These are phyloP conservation scores for Cyclanthera cordifolia DNA, from an alignment of 306 rosid genomes.

Conservation along the genomic window DNA sequence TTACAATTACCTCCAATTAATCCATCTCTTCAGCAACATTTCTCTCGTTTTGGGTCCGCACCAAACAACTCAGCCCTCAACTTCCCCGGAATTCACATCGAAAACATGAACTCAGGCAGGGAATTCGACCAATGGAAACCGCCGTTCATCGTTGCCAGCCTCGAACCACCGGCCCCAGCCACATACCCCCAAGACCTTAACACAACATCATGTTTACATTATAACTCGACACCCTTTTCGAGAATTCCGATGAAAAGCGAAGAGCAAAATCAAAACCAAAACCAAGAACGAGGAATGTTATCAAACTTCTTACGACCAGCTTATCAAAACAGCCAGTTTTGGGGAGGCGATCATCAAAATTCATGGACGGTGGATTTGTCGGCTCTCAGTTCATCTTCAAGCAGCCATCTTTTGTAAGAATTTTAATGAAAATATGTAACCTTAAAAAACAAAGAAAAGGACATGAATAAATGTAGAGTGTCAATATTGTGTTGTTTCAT, in stretches of 20 bases:
- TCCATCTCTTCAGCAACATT: slow-evolving; percentile 36
- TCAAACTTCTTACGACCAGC: not conserved
- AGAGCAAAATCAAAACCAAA: too few species aligned
- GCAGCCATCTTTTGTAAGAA: slow-evolving; percentile 15
- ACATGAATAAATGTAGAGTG: slow-evolving; percentile 1
- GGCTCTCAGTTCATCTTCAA: slow-evolving; percentile 14
- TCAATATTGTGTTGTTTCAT: slow-evolving; percentile 1
- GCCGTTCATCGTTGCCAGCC: slow-evolving; percentile 6
- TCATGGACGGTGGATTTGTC: slow-evolving; percentile 16
- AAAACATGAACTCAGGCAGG: not conserved
- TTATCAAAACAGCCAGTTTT: slow-evolving; percentile 2
- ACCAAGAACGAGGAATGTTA: not conserved
- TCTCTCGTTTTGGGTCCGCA: slow-evolving; percentile 33
- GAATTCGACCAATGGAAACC: not conserved
- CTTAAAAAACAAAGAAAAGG: not conserved
- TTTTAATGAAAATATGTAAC: not conserved
- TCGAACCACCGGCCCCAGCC: not conserved
- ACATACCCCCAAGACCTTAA: not conserved
- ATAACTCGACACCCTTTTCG: not conserved
- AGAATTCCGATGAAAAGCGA: slow-evolving; percentile 3
- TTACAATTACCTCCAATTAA: slow-evolving; percentile 39
- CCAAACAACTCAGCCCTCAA: not conserved
- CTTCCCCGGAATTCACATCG: slow-evolving; percentile 2
- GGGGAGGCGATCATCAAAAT: not conserved
- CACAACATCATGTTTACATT: not conserved